Base-by-base conservation (phyloP, 768 basidiomycete genomes). In the Dacryopinax primogenitus region DNA sequence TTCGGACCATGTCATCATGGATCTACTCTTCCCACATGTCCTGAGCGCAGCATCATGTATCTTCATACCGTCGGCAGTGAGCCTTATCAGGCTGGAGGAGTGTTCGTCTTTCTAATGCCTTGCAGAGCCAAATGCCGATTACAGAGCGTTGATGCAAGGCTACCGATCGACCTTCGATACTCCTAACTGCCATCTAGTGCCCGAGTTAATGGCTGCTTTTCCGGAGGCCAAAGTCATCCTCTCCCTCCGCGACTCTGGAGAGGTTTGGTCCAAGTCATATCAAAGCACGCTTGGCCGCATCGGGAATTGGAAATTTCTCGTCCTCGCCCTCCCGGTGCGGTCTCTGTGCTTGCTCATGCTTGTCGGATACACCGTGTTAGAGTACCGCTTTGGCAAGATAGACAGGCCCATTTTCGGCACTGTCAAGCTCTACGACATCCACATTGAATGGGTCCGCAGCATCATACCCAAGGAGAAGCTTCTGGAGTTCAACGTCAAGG, bases 221-320 rank as follows among this genome's bases (percentile, higher is more conserved):
- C 63, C 63, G 11, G 26, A 63, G n/a, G 63, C 63, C 33, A 63
- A 63, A 21, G 36, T 35, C 36, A 41, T 63, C 23, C 30, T 63
- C 21, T 39, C 63, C n/a, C 36, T 63, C 3, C 36, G 35, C 34
- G 63, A 39, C 13, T 16, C 32, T 18, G 23, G 21, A n/a, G 36
- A 39, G 37, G 63, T 26, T 9, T 41, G 63, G 23, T 13, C 28
- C 26, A 28, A 39, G 36, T 9, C 36, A 37, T 18, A 23, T 1
- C n/a, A 28, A 23, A 39, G 28, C 63, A 23, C 34, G n/a, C 12
- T 12, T 15, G 36, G 11, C 36, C 45, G 45, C n/a, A 15, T 26
- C 45, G 9, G 9, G 45, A 9, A 47, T 15, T 47, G 11, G 7
- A 21, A 21, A 21, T 23, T 11, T 23, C 7, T 7, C 23, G 12